Evolutionary conservation across 495 filamentous ascomycete species (phyloP).

Genomic region (Aspergillus affinis): DNA sequence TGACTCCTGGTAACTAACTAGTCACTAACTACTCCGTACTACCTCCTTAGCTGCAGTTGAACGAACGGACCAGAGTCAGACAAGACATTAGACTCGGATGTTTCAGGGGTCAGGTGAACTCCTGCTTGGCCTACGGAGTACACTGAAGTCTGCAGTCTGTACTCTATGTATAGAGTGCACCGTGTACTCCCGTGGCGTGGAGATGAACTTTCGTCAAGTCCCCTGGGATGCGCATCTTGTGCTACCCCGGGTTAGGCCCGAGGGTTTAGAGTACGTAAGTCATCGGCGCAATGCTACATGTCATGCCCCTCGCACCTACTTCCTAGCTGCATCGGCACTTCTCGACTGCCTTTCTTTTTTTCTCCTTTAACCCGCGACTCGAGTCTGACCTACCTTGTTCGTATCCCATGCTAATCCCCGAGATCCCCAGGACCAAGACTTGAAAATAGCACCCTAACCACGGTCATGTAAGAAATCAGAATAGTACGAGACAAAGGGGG

Average conservation of each 20-base stretch:
- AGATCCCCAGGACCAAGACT: neutral
- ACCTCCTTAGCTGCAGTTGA: neutral
- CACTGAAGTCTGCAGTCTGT: neutral
- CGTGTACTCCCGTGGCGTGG: neutral
- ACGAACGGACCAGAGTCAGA: neutral
- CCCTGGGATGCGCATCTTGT: neutral
- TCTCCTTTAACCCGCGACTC: neutral
- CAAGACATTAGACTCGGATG: constrained; percentile 2
- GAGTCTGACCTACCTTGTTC: neutral
- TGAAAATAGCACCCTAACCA: neutral
- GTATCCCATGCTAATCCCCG: neutral
- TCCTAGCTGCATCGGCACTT: too few relatives aligned
- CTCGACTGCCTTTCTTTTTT: too few relatives aligned
- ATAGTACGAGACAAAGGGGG: neutral
- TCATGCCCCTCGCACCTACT: too few relatives aligned
- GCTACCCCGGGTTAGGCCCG: neutral
- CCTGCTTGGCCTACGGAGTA: too few relatives aligned
- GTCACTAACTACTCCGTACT: too few relatives aligned
- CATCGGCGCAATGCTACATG: neutral
- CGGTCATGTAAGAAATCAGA: too few relatives aligned
- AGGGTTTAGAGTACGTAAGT: constrained; percentile 3
- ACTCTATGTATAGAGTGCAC: neutral
- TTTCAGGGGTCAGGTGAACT: constrained; percentile 9
- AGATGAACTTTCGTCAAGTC: neutral
- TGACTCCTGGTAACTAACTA: neutral